A percentile compares a stretch with the other conserved stretches of the same genome.
Conservation (phyloP, 1,284 basidiomycete species). For the Rhodotorula glutinis region DNA sequence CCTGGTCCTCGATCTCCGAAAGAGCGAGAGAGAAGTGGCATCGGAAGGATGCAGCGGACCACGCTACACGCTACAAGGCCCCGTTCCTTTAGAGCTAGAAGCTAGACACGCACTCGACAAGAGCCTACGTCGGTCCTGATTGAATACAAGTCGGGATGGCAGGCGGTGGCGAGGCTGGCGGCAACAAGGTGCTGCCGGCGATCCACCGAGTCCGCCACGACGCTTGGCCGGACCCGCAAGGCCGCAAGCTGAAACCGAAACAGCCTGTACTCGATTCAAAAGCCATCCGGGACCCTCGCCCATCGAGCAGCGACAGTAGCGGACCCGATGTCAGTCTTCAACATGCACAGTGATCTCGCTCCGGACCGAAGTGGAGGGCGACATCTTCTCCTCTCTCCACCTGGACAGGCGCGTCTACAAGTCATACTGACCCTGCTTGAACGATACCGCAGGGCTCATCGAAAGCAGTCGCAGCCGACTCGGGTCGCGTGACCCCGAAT, state of each 20-base stretch:
- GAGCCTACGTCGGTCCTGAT: no score
- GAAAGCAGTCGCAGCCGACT: not conserved
- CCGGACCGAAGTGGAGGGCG: not conserved
- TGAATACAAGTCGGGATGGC: no score
- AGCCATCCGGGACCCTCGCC: not conserved
- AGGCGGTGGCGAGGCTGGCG: no score
- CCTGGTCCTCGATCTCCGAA: no score
- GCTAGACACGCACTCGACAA: no score
- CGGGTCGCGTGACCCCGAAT: not conserved
- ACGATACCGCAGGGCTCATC: not conserved
- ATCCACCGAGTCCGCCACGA: not conserved
- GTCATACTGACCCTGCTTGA: not conserved
- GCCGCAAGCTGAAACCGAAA: no score
- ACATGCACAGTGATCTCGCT: not conserved
- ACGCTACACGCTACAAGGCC: no score
- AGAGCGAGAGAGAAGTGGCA: no score
- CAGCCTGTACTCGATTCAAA: not conserved
- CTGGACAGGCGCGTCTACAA: no score
- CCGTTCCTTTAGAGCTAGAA: no score
- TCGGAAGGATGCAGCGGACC: no score
- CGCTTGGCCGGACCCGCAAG: not conserved
- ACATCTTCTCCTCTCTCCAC: not conserved
- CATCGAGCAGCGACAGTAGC: slow-evolving; percentile 1
- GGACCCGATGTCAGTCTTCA: not conserved
- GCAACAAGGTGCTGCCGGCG: not conserved